Percentiles rank a stretch among this genome's conserved stretches.
Conservation (phyloP, 208 protist species). For the Herpetomonas tarakana region DNA sequence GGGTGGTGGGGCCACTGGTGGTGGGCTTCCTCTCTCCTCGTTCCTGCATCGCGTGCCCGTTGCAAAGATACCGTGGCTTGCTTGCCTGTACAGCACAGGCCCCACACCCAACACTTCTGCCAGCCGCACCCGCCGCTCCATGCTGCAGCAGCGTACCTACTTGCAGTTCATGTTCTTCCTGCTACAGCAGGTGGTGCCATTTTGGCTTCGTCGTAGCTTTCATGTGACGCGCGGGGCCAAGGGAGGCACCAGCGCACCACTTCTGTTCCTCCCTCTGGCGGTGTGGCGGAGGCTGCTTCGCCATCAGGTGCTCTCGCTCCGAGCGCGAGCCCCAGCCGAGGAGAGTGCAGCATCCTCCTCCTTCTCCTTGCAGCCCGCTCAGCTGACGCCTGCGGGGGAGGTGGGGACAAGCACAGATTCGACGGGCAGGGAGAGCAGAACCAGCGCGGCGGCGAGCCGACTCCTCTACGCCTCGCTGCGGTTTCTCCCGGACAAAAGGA, state of each 20-base stretch:
- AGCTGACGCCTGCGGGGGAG: too few relatives aligned
- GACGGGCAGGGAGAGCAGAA: too few relatives aligned
- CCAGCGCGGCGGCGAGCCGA: too few relatives aligned
- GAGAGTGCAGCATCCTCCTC: too few relatives aligned
- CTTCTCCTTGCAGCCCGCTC: too few relatives aligned
- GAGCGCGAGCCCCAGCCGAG: not conserved
- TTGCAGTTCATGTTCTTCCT: slow-evolving; percentile 70
- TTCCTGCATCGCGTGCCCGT: slow-evolving; percentile 61
- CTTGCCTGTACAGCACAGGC: slow-evolving; percentile 39
- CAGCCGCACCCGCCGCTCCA: slow-evolving; percentile 33
- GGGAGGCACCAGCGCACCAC: not conserved
- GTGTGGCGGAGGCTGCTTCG: slow-evolving; percentile 53
- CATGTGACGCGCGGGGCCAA: slow-evolving; percentile 61
- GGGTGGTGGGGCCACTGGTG: too few relatives aligned
- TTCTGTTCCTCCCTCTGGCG: slow-evolving; percentile 49
- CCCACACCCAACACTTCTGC: slow-evolving; percentile 1
- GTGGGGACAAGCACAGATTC: too few relatives aligned
- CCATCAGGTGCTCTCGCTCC: slow-evolving; percentile 40
- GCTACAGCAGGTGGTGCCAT: slow-evolving; percentile 62
- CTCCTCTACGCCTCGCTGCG: slow-evolving; percentile 55
- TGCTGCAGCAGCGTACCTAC: slow-evolving; percentile 63
- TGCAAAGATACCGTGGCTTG: slow-evolving; percentile 58
- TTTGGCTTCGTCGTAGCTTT: slow-evolving; percentile 46
- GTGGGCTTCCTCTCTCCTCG: slow-evolving; percentile 33
- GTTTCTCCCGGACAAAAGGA: slow-evolving; percentile 51